phyloP scores from a whole-genome alignment of 1,139 yeast genomes.

The Candida gigantensis region DNA sequence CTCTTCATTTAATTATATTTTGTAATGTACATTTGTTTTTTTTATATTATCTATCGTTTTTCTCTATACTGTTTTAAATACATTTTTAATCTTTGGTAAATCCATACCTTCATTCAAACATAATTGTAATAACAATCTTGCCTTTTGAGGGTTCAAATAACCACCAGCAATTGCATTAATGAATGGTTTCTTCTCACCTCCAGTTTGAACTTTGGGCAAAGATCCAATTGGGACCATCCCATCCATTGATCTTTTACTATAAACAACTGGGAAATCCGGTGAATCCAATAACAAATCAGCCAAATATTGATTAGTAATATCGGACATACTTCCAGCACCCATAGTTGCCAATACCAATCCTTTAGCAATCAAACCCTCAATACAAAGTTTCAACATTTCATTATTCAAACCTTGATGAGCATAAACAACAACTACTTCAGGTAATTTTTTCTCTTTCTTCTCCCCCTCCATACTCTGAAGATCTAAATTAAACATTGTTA shows the following conservation, averaged over 20 bases:
- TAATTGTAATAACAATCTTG: slow-evolving; percentile 60
- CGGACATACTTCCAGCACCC: slow-evolving; percentile 71
- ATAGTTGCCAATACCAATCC: slow-evolving; percentile 68
- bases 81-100: slow-evolving; percentile 41
- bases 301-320: slow-evolving; percentile 46
- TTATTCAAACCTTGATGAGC: slow-evolving; percentile 63
- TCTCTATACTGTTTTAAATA: slow-evolving; percentile 42
- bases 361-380: slow-evolving; percentile 42
- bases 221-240: slow-evolving; percentile 37
- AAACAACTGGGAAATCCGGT: slow-evolving; percentile 53
- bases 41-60: neutral
- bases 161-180: slow-evolving; percentile 57
- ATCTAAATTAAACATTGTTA: slow-evolving; percentile 40
- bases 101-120: slow-evolving; percentile 49
- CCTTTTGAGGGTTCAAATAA: slow-evolving; percentile 66
- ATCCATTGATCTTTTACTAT: slow-evolving; percentile 68
- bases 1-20: neutral
- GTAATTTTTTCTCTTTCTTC: slow-evolving; percentile 22
- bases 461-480: slow-evolving; percentile 6
- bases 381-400: slow-evolving; percentile 44
- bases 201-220: slow-evolving; percentile 31
- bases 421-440: slow-evolving; percentile 54
- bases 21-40: neutral
- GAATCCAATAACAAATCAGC: slow-evolving; percentile 25
- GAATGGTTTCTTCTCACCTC: slow-evolving; percentile 25